phyloP scores from a whole-genome alignment of 2,329 filamentous ascomycete species.

The Diplodia seriata region DNA sequence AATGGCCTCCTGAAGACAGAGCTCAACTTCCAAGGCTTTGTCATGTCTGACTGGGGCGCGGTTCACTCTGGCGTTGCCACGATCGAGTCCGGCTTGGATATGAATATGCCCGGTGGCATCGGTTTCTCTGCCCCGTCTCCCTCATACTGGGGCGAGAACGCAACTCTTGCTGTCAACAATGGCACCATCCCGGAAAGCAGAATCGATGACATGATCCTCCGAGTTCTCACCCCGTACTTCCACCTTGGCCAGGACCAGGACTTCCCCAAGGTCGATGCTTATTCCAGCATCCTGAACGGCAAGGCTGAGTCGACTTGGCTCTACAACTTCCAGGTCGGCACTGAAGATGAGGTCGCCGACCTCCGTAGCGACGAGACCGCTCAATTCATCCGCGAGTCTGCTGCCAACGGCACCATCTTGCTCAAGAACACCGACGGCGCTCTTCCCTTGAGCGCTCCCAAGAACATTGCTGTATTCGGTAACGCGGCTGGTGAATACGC shows the following conservation, averaged over 20 bases:
- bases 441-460: slow-evolving; percentile 61
- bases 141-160: slow-evolving; percentile 39
- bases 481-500: slow-evolving; percentile 57
- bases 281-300: slow-evolving; percentile 35
- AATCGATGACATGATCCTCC: slow-evolving; percentile 56
- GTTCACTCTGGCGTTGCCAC: slow-evolving; percentile 41
- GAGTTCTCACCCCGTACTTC: slow-evolving; percentile 57
- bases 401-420: slow-evolving; percentile 51
- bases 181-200: slow-evolving; percentile 51
- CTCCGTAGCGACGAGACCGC: slow-evolving; percentile 46
- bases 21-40: slow-evolving; percentile 47
- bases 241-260: slow-evolving; percentile 53
- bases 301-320: slow-evolving; percentile 34
- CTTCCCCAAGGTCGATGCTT: slow-evolving; percentile 48
- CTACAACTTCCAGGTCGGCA: slow-evolving; percentile 45
- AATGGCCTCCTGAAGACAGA: slow-evolving; percentile 60
- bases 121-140: slow-evolving; percentile 19
- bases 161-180: slow-evolving; percentile 50
- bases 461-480: slow-evolving; percentile 58
- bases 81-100: slow-evolving; percentile 41
- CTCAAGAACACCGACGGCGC: slow-evolving; percentile 59
- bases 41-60: slow-evolving; percentile 38
- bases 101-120: slow-evolving; percentile 33
- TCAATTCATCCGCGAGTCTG: slow-evolving; percentile 49
- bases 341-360: slow-evolving; percentile 30